Evolutionary conservation across 108 stramenopile genomes (phyloP).

Genomic region (Skeletonema grethae): DNA sequence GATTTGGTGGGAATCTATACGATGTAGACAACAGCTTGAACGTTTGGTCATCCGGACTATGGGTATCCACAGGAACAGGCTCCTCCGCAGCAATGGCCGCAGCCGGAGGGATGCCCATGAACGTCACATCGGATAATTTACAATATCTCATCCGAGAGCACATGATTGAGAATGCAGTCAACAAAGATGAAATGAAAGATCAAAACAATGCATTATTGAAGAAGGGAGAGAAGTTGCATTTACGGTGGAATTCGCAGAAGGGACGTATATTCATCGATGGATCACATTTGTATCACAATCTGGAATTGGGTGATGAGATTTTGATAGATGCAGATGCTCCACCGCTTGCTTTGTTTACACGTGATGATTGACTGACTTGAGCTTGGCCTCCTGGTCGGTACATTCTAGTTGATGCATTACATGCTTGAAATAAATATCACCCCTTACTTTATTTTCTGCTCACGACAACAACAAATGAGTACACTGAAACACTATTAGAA

Average conservation of each 20-base stretch:
- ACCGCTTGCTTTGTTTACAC: constrained; percentile 67
- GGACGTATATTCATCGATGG: constrained; percentile 93
- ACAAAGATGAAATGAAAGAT: constrained; percentile 47
- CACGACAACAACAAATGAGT: too few relatives aligned
- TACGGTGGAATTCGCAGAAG: constrained; percentile 92
- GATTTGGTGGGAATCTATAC: constrained; percentile 65
- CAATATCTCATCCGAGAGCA: constrained; percentile 94
- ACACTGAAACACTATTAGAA: too few relatives aligned
- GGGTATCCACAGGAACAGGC: constrained; percentile 82
- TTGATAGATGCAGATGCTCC: constrained; percentile 79
- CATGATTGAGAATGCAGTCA: constrained; percentile 65
- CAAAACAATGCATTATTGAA: constrained; percentile 68
- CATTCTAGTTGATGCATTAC: too few relatives aligned
- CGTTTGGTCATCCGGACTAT: constrained; percentile 85
- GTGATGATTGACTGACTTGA: constrained; percentile 6
- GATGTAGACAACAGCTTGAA: constrained; percentile 71
- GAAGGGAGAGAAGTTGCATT: constrained; percentile 65
- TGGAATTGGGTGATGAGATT: constrained; percentile 91
- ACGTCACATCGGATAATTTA: constrained; percentile 55
- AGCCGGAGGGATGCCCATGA: constrained; percentile 83
- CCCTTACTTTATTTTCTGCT: neutral
- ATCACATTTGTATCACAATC: constrained; percentile 73
- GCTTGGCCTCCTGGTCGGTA: too few relatives aligned
- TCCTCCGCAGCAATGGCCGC: constrained; percentile 88
- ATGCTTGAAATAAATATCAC: neutral